These are phyloP conservation scores for Ganoderma multipileum DNA, from an alignment of 1,284 basidiomycete species.

Conservation along the genomic window DNA sequence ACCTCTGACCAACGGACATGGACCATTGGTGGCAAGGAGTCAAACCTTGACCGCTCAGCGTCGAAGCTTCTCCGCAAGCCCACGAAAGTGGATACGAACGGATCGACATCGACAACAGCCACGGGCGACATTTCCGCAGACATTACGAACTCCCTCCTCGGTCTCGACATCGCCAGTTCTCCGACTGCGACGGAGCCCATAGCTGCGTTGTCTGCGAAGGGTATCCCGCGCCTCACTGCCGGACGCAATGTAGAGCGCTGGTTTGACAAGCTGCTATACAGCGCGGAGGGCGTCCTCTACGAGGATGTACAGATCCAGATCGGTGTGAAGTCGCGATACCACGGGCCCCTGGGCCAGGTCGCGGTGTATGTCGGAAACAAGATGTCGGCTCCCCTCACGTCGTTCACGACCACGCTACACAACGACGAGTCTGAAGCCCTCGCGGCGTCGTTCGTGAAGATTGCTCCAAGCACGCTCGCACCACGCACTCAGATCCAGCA, in stretches of 20 bases:
- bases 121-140: constrained; percentile 49
- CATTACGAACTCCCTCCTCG: constrained; percentile 81
- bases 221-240: constrained; percentile 57
- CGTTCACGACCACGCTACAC: constrained; percentile 87
- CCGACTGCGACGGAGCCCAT: constrained; percentile 39
- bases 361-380: constrained; percentile 98
- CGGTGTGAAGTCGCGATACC: constrained; percentile 95
- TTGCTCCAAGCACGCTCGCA: constrained; percentile 81
- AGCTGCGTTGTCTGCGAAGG: constrained; percentile 38
- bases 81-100: constrained; percentile 37
- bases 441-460: constrained; percentile 86
- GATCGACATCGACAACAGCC: constrained; percentile 35
- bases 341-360: constrained; percentile 90
- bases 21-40: constrained; percentile 94
- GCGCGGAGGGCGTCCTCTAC: constrained; percentile 89
- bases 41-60: constrained; percentile 77
- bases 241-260: constrained; percentile 85
- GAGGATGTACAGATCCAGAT: constrained; percentile 97
- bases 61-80: constrained; percentile 58
- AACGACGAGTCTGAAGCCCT: constrained; percentile 78
- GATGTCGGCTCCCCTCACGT: constrained; percentile 83
- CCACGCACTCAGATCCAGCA: constrained; percentile 93
- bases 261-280: constrained; percentile 87
- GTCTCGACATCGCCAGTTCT: constrained; percentile 74
- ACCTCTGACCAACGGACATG: constrained; percentile 95